A percentile compares a stretch with the other conserved stretches of the same genome.
Conservation (phyloP, 2,329 filamentous ascomycete species). For the Canariomyces notabilis region DNA sequence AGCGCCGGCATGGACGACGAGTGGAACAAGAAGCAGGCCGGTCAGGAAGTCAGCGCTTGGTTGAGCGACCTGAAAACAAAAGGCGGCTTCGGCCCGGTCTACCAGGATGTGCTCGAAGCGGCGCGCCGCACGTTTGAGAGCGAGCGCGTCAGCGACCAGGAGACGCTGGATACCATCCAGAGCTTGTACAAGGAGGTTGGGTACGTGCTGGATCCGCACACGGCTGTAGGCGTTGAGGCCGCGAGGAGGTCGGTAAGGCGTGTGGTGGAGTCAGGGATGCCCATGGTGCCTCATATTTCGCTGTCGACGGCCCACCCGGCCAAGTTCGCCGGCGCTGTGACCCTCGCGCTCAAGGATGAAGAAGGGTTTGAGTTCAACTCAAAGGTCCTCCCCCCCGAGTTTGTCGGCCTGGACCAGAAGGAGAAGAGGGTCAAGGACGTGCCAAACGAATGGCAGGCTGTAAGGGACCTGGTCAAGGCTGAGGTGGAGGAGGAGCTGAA, state of each 20-base stretch:
- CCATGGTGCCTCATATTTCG: constrained; percentile 69
- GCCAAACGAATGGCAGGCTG: constrained; percentile 66
- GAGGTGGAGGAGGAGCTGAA: constrained; percentile 64
- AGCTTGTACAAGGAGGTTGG: constrained; percentile 43
- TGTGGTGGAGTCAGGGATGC: constrained; percentile 36
- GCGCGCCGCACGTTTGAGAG: constrained; percentile 75
- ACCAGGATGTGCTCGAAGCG: constrained; percentile 63
- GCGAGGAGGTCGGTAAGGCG: constrained; percentile 63
- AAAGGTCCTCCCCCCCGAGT: constrained; percentile 74
- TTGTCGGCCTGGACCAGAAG: constrained; percentile 70
- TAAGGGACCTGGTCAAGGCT: constrained; percentile 68
- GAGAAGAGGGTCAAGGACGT: constrained; percentile 69
- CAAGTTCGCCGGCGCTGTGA: constrained; percentile 85
- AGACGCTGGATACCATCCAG: constrained; percentile 65
- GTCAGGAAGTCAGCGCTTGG: constrained; percentile 74
- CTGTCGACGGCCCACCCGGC: constrained; percentile 93
- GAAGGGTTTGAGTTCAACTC: constrained; percentile 69
- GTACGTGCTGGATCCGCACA: constrained; percentile 91
- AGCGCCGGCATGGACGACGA: constrained; percentile 57
- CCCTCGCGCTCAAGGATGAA: constrained; percentile 66
- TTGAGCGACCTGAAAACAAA: constrained; percentile 72
- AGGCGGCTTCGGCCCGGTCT: constrained; percentile 76
- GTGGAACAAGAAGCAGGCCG: constrained; percentile 64
- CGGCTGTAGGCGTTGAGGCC: constrained; percentile 79
- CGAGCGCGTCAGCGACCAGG: constrained; percentile 61